These are phyloP conservation scores for Hebeloma cylindrosporum DNA, from an alignment of 768 basidiomycete genomes.

Conservation along the genomic window DNA sequence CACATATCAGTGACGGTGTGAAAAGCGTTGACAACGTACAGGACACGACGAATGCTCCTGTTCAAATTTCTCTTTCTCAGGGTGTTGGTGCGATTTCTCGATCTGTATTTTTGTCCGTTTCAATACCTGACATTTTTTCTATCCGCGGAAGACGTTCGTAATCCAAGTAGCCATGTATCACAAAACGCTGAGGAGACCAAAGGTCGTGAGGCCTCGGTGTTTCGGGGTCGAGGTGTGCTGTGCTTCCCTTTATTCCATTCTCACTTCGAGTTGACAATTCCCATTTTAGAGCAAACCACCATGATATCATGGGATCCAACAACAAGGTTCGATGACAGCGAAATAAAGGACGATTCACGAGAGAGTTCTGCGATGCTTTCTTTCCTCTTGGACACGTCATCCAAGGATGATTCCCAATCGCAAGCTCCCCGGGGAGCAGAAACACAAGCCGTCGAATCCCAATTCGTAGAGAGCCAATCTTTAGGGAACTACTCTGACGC, in stretches of 20 bases:
- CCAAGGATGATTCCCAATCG: constrained; percentile 7
- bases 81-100: constrained; percentile 5
- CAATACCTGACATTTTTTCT: not conserved
- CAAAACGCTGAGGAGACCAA: not conserved
- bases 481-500: constrained; percentile 56
- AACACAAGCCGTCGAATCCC: constrained; percentile 27
- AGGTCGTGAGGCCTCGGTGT: constrained; percentile 7
- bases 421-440: constrained; percentile 14
- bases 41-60: not conserved
- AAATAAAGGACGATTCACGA: constrained; percentile 10
- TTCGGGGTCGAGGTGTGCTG: constrained; percentile 12
- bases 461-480: constrained; percentile 50
- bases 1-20: not conserved
- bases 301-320: constrained; percentile 62
- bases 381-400: constrained; percentile 28
- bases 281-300: constrained; percentile 48
- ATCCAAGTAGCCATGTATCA: no score
- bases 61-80: not conserved
- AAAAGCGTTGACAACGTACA: not conserved
- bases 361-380: constrained; percentile 24
- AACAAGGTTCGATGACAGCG: constrained; percentile 32
- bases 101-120: not conserved
- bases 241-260: not conserved
- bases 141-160: no score
- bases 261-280: not conserved